Conservation (phyloP, 2,329 filamentous ascomycete species). For the Lasiodiplodia sp. region DNA sequence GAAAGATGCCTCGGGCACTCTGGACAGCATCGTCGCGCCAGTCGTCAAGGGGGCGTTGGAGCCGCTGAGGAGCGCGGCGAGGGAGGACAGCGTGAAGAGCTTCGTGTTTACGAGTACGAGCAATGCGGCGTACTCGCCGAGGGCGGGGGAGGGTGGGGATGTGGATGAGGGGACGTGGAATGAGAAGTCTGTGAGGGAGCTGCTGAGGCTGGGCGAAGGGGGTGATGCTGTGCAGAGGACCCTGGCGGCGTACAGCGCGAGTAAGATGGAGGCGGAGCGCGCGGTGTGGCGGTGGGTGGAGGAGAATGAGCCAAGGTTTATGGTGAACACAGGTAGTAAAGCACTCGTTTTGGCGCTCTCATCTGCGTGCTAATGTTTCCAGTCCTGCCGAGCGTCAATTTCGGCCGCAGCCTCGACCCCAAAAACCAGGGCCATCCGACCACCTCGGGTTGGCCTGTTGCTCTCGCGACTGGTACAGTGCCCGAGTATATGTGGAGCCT, state of each 20-base stretch:
- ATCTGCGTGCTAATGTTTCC: not conserved
- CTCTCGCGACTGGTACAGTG: conserved; percentile 32
- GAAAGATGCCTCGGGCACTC: conserved; percentile 41
- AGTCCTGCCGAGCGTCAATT: conserved; percentile 31
- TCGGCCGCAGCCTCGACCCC: conserved; percentile 32
- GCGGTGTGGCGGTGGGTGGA: conserved; percentile 56
- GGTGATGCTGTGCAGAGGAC: conserved; percentile 37
- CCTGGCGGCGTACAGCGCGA: conserved; percentile 52
- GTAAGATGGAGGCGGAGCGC: conserved; percentile 57
- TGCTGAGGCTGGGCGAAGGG: conserved; percentile 34
- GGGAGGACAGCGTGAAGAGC: conserved; percentile 51
- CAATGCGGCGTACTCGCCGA: conserved; percentile 38
- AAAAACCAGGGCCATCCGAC: conserved; percentile 33
- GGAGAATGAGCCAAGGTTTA: conserved; percentile 53
- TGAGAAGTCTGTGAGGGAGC: conserved; percentile 41
- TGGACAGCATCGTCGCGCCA: conserved; percentile 46
- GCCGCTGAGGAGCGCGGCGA: conserved; percentile 51
- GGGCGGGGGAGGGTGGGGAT: conserved; percentile 40
- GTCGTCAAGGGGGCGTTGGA: conserved; percentile 47
- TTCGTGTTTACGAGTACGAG: conserved; percentile 56
- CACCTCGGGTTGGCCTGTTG: conserved; percentile 31
- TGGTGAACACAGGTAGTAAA: conserved; percentile 46
- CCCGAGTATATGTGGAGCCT: not conserved
- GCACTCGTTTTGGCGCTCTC: not conserved
- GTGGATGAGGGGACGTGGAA: conserved; percentile 44